These are phyloP conservation scores for Perkinsela sp. DNA, from an alignment of 208 protist genomes.

Conservation along the genomic window DNA sequence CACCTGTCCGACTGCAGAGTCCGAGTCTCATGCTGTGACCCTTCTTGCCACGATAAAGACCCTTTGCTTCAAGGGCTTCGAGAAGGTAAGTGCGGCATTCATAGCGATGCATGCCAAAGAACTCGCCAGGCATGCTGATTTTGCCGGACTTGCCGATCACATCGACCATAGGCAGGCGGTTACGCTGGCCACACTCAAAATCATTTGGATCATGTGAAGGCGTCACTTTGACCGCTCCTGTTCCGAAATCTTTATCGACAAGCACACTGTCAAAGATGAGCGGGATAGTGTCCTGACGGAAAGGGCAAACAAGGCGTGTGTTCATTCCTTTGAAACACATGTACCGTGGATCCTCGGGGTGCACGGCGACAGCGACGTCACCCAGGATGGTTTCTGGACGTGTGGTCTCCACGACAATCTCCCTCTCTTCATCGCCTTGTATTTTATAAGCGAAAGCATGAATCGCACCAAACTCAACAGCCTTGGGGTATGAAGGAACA, in stretches of 20 bases:
- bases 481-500: conserved; percentile 59
- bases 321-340: conserved; percentile 77
- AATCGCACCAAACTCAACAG: conserved; percentile 76
- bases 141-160: conserved; percentile 83
- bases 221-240: conserved; percentile 89
- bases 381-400: conserved; percentile 97
- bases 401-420: conserved; percentile 87
- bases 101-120: conserved; percentile 83
- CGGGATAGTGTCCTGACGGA: conserved; percentile 72
- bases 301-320: conserved; percentile 68
- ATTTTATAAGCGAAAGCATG: conserved; percentile 82
- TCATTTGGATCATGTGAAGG: conserved; percentile 99
- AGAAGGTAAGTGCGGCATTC: conserved; percentile 66
- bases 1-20: conserved; percentile 80
- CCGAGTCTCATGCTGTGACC: conserved; percentile 79
- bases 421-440: conserved; percentile 27
- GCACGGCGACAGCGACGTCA: conserved; percentile 88
- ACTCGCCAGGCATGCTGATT: conserved; percentile 64
- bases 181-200: conserved; percentile 81
- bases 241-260: conserved; percentile 93
- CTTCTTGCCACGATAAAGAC: conserved; percentile 56
- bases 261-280: conserved; percentile 81
- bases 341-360: conserved; percentile 90
- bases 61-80: conserved; percentile 60
- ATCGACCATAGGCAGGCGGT: conserved; percentile 77